These are phyloP conservation scores for Ascochyta lentis DNA, from an alignment of 2,329 filamentous ascomycete genomes.

Conservation along the genomic window DNA sequence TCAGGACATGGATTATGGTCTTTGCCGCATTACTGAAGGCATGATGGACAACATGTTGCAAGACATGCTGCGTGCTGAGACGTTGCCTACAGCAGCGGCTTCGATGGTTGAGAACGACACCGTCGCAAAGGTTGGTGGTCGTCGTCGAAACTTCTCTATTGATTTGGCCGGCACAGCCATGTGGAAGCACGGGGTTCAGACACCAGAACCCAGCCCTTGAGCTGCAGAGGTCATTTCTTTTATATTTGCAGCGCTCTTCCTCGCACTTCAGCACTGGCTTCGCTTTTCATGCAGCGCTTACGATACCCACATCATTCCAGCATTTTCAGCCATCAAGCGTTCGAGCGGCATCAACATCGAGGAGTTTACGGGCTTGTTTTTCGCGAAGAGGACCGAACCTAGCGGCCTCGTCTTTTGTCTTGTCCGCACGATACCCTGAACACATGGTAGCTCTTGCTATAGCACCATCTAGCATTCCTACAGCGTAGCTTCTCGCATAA, in stretches of 20 bases:
- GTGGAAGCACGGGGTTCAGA: constrained; percentile 45
- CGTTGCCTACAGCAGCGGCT: neutral
- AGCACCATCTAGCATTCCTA: constrained; percentile 6
- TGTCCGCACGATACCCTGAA: constrained; percentile 17
- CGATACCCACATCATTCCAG: constrained; percentile 28
- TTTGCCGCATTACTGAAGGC: constrained; percentile 43
- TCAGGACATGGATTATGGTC: constrained; percentile 47
- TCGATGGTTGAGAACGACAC: constrained; percentile 1
- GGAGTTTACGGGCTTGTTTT: constrained; percentile 5
- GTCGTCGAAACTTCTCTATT: constrained; percentile 36
- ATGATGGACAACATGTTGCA: constrained; percentile 40
- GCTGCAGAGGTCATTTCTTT: neutral
- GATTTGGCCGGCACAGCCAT: constrained; percentile 37
- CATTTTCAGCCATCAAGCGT: constrained; percentile 11
- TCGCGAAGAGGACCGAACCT: neutral
- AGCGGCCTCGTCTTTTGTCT: constrained; percentile 5
- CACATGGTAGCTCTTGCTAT: constrained; percentile 3
- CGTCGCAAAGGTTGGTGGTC: constrained; percentile 19
- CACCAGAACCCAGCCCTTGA: constrained; percentile 51
- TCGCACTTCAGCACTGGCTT: constrained; percentile 4
- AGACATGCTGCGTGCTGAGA: constrained; percentile 37
- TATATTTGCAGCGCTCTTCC: neutral
- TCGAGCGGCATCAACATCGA: constrained; percentile 12
- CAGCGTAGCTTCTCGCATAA: neutral
- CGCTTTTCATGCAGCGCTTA: constrained; percentile 16